Evolutionary conservation across 148 eudicot species (phyloP).

Genomic region (Euryodendron excelsum): DNA sequence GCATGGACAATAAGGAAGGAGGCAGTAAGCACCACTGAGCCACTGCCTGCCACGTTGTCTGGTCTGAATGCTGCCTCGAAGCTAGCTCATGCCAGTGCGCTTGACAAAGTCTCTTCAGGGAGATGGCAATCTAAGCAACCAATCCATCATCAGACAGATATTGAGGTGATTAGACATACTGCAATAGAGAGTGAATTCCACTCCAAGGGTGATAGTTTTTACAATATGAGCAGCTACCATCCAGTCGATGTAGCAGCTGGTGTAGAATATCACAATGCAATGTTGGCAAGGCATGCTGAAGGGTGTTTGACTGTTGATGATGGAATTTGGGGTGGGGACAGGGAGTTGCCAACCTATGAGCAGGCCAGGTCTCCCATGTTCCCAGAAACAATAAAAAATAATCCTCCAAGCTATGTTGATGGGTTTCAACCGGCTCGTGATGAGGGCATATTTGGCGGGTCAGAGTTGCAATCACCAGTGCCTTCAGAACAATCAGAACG

Average conservation of each 20-base stretch:
- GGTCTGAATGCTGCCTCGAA: slow-evolving; percentile 60
- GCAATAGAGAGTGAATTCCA: slow-evolving; percentile 38
- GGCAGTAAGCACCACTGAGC: slow-evolving; percentile 33
- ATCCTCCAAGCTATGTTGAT: slow-evolving; percentile 29
- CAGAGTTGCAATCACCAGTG: slow-evolving; percentile 25
- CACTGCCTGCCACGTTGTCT: slow-evolving; percentile 33
- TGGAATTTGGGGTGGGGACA: slow-evolving; percentile 33
- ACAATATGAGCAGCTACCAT: slow-evolving; percentile 16
- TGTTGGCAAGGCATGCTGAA: slow-evolving; percentile 46
- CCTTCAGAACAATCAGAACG: slow-evolving; percentile 49
- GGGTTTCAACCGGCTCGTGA: slow-evolving; percentile 37
- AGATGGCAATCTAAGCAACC: slow-evolving; percentile 79
- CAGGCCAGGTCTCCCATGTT: slow-evolving; percentile 34
- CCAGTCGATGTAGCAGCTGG: slow-evolving; percentile 25
- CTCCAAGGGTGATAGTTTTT: slow-evolving; percentile 30
- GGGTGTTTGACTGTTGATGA: slow-evolving; percentile 44
- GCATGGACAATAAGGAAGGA: slow-evolving; percentile 81
- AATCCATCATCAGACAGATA: slow-evolving; percentile 47
- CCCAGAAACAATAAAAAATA: slow-evolving; percentile 35
- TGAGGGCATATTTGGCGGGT: slow-evolving; percentile 32
- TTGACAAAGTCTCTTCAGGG: slow-evolving; percentile 89
- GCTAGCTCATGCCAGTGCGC: slow-evolving; percentile 90
- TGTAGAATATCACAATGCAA: slow-evolving; percentile 34
- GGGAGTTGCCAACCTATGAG: slow-evolving; percentile 45
- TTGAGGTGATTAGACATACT: slow-evolving; percentile 50